Base-by-base conservation (phyloP, 805 yeast species). In the Saturnispora silvae region DNA sequence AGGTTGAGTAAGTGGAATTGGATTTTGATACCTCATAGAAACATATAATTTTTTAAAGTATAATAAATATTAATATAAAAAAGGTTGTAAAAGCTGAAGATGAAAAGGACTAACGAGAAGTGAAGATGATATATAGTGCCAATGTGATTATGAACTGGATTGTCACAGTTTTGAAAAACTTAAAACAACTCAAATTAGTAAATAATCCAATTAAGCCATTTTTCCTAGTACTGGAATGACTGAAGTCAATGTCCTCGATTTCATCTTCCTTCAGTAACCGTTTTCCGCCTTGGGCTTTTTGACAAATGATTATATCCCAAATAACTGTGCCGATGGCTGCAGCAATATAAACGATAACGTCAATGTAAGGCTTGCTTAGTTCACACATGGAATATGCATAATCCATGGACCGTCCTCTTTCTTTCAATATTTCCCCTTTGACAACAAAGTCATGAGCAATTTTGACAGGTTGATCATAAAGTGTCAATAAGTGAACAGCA, bases 361-460 rank as follows among this genome's bases (percentile, higher is more conserved):
- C 67, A 24, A 54, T 39, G 45, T 68, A 69, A 4, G 76, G 75
- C 5, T 56, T 56, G 4, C 68, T 71, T 24, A 67, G 48, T 49
- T 64, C 64, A 48, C 76, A 70, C 19, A 68, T 50, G 16, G 57
- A 47, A 15, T 70, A 65, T n/a, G 50, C 46, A 47, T 60, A 66
- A 24, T 45, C 40, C 15, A 40, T 28, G 8, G 58, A 63, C 2
- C 61, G 69, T 4, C 58, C 67, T 4, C 60, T 70, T 19, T 26
- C 31, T 20, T 41, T 40, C 3, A 45, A 3, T 10, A 17, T 15
- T 23, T 37, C 31, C 13, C 37, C 42, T 2, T 59, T 63, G 0
- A 56, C 62, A 1, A 43, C 45, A 18, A 49, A 52, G 8, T 49
- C 46, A 10, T 32, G 43, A 3, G 42, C 39, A 20, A 38, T 22